Base-by-base conservation (phyloP, 495 filamentous ascomycete genomes). In the Articulospora tetracladia region DNA sequence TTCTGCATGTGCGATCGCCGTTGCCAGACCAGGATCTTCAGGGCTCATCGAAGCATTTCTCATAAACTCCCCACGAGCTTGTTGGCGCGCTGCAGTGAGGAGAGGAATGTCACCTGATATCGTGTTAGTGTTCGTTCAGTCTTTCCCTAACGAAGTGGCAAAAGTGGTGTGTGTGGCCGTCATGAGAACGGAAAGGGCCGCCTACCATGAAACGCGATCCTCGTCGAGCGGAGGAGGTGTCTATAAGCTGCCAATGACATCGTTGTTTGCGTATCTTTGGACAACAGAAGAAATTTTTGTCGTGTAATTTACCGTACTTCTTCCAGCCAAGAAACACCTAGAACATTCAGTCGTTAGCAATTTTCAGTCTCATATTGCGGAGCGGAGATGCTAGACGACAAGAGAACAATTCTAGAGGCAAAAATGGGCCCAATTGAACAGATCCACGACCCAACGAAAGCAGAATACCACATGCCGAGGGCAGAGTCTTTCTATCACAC, bases 231-330 rank as follows among this genome's bases (percentile, higher is more conserved):
- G 59, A 97, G 80, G 28, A 98, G 73, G 60, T 88, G 78, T 63
- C 93, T 81, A 73, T 97, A 98, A 19, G 92, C 91, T 67, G 80
- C 79, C 1, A 92, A 70, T 3, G 93, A 89, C 74, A 91, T 87
- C 57, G 50, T 64, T 52, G 34, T 61, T 55, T 11, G 44, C 53
- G 8, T 22, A 12, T 22, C 20, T 36, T 41, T 58, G 2, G n/a
- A 57, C 12, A 15, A 1, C 25, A 25, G 15, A 24, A 50, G 2
- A 58, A 20, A n/a, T 27, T 34, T 4, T 57, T 19, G 3, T 44
- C 54, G 7, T 58, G 17, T 15, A 6, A 25, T 30, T 50, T 20
- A 36, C n/a, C 4, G 20, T 44, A 32, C 32, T 57, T 27, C n/a
- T n/a, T n/a, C n/a, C n/a, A n/a, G n/a, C n/a, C n/a, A n/a, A n/a